Evolutionary conservation across 192 early-diverging fungal species (phyloP).

Genomic region (Pilobolus umbonatus): DNA sequence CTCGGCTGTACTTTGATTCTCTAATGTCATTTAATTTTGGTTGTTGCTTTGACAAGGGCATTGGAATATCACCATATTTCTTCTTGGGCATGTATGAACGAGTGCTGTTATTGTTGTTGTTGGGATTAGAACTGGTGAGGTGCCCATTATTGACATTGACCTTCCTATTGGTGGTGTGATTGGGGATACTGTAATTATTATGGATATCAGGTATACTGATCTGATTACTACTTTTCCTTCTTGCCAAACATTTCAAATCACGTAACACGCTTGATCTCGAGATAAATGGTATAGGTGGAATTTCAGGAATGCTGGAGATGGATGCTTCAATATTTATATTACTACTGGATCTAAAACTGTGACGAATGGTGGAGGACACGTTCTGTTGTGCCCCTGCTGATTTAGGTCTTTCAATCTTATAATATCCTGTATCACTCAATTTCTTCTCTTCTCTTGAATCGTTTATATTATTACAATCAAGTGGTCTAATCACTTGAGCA

Average conservation of each 20-base stretch:
- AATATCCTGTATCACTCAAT: slow-evolving; percentile 32
- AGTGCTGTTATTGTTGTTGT: not conserved
- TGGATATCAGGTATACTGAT: not conserved
- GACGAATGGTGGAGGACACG: not conserved
- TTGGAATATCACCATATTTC: not conserved
- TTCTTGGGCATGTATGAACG: not conserved
- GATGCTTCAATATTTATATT: not conserved
- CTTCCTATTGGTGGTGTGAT: too few relatives aligned
- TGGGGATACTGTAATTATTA: not conserved
- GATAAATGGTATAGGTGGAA: slow-evolving; percentile 7
- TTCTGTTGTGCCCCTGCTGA: slow-evolving; percentile 10
- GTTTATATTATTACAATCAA: slow-evolving; percentile 23
- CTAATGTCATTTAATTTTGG: not conserved
- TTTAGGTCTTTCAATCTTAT: slow-evolving; percentile 25
- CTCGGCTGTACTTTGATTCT: not conserved
- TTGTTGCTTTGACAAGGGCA: not conserved
- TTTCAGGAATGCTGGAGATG: not conserved
- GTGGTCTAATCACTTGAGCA: slow-evolving; percentile 19
- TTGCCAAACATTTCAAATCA: slow-evolving; percentile 8
- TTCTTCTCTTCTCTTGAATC: too few relatives aligned
- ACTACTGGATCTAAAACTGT: not conserved
- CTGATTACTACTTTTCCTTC: slow-evolving; percentile 1
- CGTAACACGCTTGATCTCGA: slow-evolving; percentile 7
- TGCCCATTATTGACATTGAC: too few relatives aligned
- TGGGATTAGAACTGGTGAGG: not conserved